Base-by-base conservation (phyloP, 192 early-diverging fungal genomes). In the Backusella australiensis region DNA sequence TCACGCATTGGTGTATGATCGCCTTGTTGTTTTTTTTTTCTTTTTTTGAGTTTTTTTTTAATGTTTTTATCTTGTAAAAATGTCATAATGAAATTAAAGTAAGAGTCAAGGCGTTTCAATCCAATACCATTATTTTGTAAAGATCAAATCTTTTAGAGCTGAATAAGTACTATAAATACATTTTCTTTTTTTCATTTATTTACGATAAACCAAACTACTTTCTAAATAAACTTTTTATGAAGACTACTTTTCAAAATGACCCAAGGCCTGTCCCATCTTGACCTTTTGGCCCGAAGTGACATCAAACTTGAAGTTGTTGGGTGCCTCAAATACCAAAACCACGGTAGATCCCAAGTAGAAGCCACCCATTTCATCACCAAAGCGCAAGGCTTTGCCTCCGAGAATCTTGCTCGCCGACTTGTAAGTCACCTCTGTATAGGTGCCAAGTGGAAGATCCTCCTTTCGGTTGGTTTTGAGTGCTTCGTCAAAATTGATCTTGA, bases 261-360 rank as follows among this genome's bases (percentile, higher is more conserved):
- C 94, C n/a, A 98, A 80, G 6, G 91, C 69, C 79, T 96, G 85
- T 34, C 97, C 97, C 87, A 96, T 91, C 72, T 90, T 88, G 32
- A 97, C 91, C 32, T 86, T 85, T 78, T 95, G 90, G 2, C 92
- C 94, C 6, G 86, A 87, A 69, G 88, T 79, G 4, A 96, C 84
- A 36, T 71, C 72, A 77, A 93, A 99, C 80, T 90, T 86, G 85
- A 98, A 98, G 17, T 87, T 77, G 29, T 86, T 63, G 1, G 97
- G 98, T 1, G 96, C 97, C 75, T 97, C 96, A 89, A 99, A 99
- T 56, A 99, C 96, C 34, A 99, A 84, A 6, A 99, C 96, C 35
- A 99, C 89, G 6, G 98, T 99, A 9, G 94, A 96, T 34, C 98
- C 98, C 14, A 99, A 85, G 69, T 87, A 90, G 84, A 99, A 99